Percentiles rank a stretch among this genome's conserved stretches.
Conservation (phyloP, 257 asterid species). For the Fraxinus cuspidata region DNA sequence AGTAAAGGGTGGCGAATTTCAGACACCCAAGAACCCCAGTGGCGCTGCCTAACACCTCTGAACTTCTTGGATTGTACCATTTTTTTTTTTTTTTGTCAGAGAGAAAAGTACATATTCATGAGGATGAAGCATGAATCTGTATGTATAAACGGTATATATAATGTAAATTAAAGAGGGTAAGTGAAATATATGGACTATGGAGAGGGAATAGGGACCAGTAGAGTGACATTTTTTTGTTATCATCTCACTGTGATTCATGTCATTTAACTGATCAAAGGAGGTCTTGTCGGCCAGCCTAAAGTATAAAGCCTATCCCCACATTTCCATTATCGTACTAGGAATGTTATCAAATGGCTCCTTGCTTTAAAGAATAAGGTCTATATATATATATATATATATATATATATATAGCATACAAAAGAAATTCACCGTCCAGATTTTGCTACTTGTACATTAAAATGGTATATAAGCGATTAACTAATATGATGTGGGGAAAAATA, state of each 20-base stretch:
- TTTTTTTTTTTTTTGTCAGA: not conserved
- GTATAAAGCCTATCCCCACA: not conserved
- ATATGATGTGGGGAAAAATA: too few species aligned
- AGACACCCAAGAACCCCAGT: conserved; percentile 78
- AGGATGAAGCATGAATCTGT: not conserved
- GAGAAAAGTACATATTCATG: not conserved
- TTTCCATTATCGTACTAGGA: not conserved
- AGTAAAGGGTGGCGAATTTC: conserved; percentile 67
- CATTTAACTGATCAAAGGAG: not conserved
- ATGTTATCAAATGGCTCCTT: not conserved
- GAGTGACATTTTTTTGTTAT: not conserved
- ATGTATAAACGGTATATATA: not conserved
- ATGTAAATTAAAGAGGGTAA: not conserved
- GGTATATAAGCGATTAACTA: too few species aligned
- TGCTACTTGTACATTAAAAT: too few species aligned
- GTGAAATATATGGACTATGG: not conserved
- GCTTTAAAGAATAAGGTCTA: not conserved
- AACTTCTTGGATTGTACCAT: conserved; percentile 62
- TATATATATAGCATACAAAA: too few species aligned
- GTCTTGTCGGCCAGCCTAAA: not conserved
- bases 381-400: too few species aligned
- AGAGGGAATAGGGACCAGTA: not conserved
- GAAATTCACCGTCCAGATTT: not conserved
- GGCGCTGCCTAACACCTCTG: conserved; percentile 74
- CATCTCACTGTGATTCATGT: not conserved